Conservation (phyloP, 768 basidiomycete genomes). For the Macrocybe gigantea region DNA sequence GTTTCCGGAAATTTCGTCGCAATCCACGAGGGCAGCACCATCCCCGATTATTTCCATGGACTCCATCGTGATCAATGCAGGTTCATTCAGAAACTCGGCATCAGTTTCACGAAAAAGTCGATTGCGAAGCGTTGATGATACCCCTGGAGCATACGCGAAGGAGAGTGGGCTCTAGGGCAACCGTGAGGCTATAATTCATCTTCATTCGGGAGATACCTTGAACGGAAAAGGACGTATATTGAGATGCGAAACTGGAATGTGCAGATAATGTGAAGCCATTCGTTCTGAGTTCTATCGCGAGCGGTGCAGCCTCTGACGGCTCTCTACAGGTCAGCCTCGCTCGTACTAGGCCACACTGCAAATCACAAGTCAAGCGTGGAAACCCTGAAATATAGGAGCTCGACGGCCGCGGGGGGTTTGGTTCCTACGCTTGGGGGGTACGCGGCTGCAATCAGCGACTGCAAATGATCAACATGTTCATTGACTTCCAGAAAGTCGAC, state of each 20-base stretch:
- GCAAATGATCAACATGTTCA: conserved; percentile 49
- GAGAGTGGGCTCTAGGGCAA: conserved; percentile 46
- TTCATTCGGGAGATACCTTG: conserved; percentile 37
- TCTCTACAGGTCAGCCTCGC: conserved; percentile 46
- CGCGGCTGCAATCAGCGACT: conserved; percentile 23
- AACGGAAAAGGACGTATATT: conserved; percentile 17
- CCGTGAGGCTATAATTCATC: conserved; percentile 34
- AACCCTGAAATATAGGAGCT: conserved; percentile 19
- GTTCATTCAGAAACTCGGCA: conserved; percentile 37
- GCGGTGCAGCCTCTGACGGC: conserved; percentile 32
- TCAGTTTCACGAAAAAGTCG: conserved; percentile 23
- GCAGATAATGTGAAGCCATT: conserved; percentile 42
- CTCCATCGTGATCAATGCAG: conserved; percentile 52
- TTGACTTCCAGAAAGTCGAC: conserved; percentile 42
- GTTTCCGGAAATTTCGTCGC: no score
- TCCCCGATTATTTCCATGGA: conserved; percentile 40
- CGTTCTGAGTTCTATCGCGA: conserved; percentile 51
- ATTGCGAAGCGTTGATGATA: conserved; percentile 17
- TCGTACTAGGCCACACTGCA: conserved; percentile 44
- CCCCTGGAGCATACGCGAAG: conserved; percentile 41
- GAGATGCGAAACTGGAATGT: conserved; percentile 33
- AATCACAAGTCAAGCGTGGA: conserved; percentile 43
- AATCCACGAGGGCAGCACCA: conserved; percentile 12
- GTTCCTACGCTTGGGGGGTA: conserved; percentile 9
- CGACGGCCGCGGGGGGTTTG: conserved; percentile 13